phyloP scores from a whole-genome alignment of 2,329 filamentous ascomycete genomes.

The Phaeosphaeriaceae sp. region DNA sequence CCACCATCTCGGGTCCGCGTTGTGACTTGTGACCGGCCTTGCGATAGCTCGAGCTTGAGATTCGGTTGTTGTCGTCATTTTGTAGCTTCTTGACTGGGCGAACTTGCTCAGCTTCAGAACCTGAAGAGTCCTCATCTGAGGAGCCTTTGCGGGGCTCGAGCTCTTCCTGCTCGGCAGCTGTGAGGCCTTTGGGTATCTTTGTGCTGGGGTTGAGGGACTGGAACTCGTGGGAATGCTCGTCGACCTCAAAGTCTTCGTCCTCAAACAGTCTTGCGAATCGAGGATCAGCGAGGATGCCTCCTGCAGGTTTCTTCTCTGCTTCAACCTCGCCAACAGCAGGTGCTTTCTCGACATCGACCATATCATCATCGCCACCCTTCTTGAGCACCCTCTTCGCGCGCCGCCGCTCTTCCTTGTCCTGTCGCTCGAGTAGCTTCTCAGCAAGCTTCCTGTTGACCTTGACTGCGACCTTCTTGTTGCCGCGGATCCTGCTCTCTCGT shows the following conservation, averaged over 20 bases:
- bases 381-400: constrained; percentile 59
- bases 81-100: constrained; percentile 36
- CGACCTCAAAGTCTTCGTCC: constrained; percentile 89
- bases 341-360: constrained; percentile 36
- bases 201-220: constrained; percentile 88
- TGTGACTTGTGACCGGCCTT: constrained; percentile 60
- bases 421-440: constrained; percentile 70
- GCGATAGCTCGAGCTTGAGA: constrained; percentile 70
- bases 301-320: constrained; percentile 59
- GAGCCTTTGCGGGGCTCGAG: constrained; percentile 52
- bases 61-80: constrained; percentile 51
- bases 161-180: constrained; percentile 67
- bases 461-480: constrained; percentile 85
- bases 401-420: constrained; percentile 67
- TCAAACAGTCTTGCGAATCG: constrained; percentile 92
- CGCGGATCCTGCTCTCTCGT: constrained; percentile 90
- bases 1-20: constrained; percentile 58
- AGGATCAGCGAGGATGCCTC: constrained; percentile 73
- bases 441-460: constrained; percentile 86
- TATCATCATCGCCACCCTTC: constrained; percentile 64
- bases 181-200: constrained; percentile 60
- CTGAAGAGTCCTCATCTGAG: constrained; percentile 40
- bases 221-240: constrained; percentile 89
- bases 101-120: constrained; percentile 38
- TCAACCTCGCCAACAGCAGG: constrained; percentile 24